Base-by-base conservation (phyloP, 192 early-diverging fungal species). In the Thamnidium elegans region DNA sequence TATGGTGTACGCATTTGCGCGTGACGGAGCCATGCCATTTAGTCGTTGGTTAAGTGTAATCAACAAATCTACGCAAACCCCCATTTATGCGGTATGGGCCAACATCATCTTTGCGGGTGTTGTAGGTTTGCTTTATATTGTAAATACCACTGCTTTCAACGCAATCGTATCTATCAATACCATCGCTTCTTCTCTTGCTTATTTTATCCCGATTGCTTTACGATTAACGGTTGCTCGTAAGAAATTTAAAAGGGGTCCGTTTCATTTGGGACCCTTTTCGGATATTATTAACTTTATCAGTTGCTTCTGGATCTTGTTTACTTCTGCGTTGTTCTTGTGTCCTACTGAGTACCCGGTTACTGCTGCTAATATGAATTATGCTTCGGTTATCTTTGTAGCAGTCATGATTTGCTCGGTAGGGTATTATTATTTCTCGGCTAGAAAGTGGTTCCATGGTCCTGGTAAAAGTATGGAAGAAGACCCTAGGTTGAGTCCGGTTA, bases 81-180 rank as follows among this genome's bases (percentile, higher is more conserved):
- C 83, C 15, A 68, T 82, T 0, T 74, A 72, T 21, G 83, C 83
- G 0, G 83, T 84, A 0, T 82, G 80, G 80, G 77, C 72, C 51
- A 82, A 81, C 52, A 81, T 80, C 51, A 60, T 74, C 0, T 67
- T 76, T 42, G 74, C 74, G 17, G 50, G 50, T 19, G 59, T 76
- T 23, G 61, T 76, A 13, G 73, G 67, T 42, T 47, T 74, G 14
- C 45, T 69, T 2, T 81, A 73, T 36, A 82, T 84, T 34, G 74
- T 77, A 59, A 77, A 72, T 20, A 60, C 71, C 30, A 77, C 77
- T 1, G 83, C 83, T 9, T 82, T 81, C 56, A 68, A 69, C n/a
- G 83, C 83, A 19, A 80, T 84, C 55, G 81, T 84, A 4, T 82
- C 81, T 1, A 75, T 84, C 51, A 82, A 82, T 63, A 84, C 82